Conservation (phyloP, 371 early-diverging fungal genomes). For the Mortierella sp. region DNA sequence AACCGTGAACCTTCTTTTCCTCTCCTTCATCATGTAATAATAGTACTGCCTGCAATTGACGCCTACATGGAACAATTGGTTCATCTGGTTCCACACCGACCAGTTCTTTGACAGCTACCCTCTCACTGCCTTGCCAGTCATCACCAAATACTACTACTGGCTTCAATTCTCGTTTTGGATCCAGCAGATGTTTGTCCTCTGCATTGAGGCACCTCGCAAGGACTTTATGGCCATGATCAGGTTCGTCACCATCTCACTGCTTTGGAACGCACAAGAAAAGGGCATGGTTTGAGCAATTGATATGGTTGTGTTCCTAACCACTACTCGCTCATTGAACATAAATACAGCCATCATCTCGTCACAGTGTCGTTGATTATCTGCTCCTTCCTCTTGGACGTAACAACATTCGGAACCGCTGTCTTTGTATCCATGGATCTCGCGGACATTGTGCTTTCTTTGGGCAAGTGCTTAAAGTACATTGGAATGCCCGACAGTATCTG, state of each 20-base stretch:
- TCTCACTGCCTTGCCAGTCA: conserved; percentile 63
- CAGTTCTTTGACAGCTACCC: conserved; percentile 79
- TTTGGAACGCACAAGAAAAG: neutral
- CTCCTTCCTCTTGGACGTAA: conserved; percentile 66
- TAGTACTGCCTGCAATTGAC: conserved; percentile 52
- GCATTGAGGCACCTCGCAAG: conserved; percentile 69
- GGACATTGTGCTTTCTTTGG: conserved; percentile 66
- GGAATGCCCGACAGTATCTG: conserved; percentile 59
- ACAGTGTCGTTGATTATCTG: conserved; percentile 64
- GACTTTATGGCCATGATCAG: conserved; percentile 66
- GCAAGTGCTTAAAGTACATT: conserved; percentile 68
- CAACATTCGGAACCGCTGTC: conserved; percentile 69
- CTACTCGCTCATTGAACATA: neutral
- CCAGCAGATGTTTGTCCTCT: conserved; percentile 66
- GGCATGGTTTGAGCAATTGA: neutral
- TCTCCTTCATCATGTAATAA: neutral
- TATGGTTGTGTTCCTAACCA: neutral
- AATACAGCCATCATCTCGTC: conserved; percentile 67
- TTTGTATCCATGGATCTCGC: conserved; percentile 72
- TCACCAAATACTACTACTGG: conserved; percentile 68
- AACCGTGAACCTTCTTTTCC: neutral
- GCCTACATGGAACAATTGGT: conserved; percentile 48
- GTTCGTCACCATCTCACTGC: conserved; percentile 12
- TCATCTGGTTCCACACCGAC: conserved; percentile 72
- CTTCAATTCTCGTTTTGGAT: conserved; percentile 70